Base-by-base conservation (phyloP, 345 rosid species). In the Aethionema arabicum region DNA sequence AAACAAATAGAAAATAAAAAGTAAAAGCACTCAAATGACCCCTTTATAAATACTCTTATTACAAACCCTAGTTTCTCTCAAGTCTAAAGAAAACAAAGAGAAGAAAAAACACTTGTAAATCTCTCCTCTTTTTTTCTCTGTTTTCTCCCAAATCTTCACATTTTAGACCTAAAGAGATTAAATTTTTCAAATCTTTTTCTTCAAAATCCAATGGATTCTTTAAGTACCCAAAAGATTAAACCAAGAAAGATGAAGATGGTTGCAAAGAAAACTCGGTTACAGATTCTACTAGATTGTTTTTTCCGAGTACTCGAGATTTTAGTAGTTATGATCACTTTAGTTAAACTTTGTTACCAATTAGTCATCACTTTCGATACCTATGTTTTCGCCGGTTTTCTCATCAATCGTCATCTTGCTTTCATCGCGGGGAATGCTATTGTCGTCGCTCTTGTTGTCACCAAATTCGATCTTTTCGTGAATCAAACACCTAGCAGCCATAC, bases 391-490 rank as follows among this genome's bases (percentile, higher is more conserved):
- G 66, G 69, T 46, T 42, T 70, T 42, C 73, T 90, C 11, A 74
- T 60, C 29, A 84, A 87, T 49, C 90, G 95, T 37, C 80, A 77
- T 11, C 85, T 93, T 38, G 80, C 89, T 42, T 93, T 93, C 60
- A 27, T 93, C 32, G 46, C 87, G 1, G 96, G 92, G 32, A 93
- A 93, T 62, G 75, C 50, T 8, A 87, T 93, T 51, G 77, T 87
- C 49, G 72, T 86, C 81, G 69, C 78, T 49, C 73, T 93, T 47
- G 84, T 93, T 47, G 83, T 85, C 9, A 80, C 66, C 6, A 87
- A 82, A 39, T 85, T 91, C 0, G 86, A 90, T 9, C 77, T 76
- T 50, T 73, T 90, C 48, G 72, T 78, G 5, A 47, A 76, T 46
- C 77, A 78, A 56, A 74, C 70, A 66, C 47, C 83, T 4, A 77